Conservation (phyloP, 2,329 filamentous ascomycete genomes). For the Mollisiaceae sp. region DNA sequence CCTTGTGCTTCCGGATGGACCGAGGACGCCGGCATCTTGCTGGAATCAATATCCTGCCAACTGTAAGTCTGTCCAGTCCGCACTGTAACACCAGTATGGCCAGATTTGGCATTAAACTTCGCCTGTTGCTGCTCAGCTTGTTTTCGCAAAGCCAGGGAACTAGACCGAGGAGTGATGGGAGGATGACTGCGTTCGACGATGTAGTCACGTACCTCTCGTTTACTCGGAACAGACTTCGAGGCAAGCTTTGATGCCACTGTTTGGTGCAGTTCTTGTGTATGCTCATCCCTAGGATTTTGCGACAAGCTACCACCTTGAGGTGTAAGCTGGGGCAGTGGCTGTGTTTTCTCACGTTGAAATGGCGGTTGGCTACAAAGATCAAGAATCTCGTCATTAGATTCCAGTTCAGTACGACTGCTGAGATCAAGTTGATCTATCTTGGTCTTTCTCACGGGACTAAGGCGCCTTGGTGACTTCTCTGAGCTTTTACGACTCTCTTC, state of each 20-base stretch:
- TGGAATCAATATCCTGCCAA: constrained; percentile 35
- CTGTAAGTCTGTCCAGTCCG: constrained; percentile 27
- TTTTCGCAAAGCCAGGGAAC: constrained; percentile 33
- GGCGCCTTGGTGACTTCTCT: constrained; percentile 27
- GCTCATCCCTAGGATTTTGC: constrained; percentile 20
- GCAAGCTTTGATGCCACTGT: constrained; percentile 29
- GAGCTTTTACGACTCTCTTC: constrained; percentile 24
- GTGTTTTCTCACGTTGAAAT: not conserved
- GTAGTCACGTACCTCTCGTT: constrained; percentile 36
- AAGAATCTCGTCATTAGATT: not conserved
- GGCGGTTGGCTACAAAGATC: constrained; percentile 11
- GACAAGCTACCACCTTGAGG: constrained; percentile 21
- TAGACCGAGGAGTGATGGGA: constrained; percentile 33
- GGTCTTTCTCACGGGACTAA: constrained; percentile 23
- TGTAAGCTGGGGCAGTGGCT: constrained; percentile 26
- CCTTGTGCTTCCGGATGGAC: not conserved
- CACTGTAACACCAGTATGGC: constrained; percentile 10
- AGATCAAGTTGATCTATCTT: not conserved
- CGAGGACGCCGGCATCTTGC: constrained; percentile 20
- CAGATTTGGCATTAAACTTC: constrained; percentile 17
- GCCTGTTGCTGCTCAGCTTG: constrained; percentile 27
- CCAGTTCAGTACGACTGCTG: not conserved
- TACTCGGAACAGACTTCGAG: constrained; percentile 29
- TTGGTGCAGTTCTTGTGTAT: constrained; percentile 32
- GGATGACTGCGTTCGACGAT: constrained; percentile 27